phyloP scores from a whole-genome alignment of 805 yeast species.

The Kurtzmaniella cleridarum region DNA sequence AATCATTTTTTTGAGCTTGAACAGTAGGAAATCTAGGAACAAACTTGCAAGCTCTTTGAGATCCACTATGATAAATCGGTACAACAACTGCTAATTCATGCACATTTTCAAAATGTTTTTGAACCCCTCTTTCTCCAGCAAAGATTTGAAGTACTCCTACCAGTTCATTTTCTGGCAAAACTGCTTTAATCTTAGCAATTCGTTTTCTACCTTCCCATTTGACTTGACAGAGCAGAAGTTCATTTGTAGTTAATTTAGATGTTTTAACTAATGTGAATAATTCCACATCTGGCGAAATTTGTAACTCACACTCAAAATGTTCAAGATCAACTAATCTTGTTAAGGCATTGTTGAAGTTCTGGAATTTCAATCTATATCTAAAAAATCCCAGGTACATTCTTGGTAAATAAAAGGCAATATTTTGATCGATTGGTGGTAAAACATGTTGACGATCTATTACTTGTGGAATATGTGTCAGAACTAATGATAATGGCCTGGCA shows the following conservation, averaged over 20 bases:
- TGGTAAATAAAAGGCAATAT: slow-evolving; percentile 76
- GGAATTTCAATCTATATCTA: slow-evolving; percentile 49
- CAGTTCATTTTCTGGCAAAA: slow-evolving; percentile 62
- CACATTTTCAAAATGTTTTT: slow-evolving; percentile 48
- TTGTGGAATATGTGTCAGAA: slow-evolving; percentile 84
- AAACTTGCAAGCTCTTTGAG: slow-evolving; percentile 56
- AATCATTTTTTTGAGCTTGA: slow-evolving; percentile 61
- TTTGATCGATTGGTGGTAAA: slow-evolving; percentile 75
- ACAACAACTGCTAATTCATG: slow-evolving; percentile 70
- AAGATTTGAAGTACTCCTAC: slow-evolving; percentile 74
- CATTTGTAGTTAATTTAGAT: slow-evolving; percentile 41
- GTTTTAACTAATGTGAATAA: slow-evolving; percentile 54
- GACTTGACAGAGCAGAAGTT: slow-evolving; percentile 69
- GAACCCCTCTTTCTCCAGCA: slow-evolving; percentile 60
- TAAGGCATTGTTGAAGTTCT: slow-evolving; percentile 70
- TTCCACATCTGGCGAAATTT: slow-evolving; percentile 68
- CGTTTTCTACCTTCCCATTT: slow-evolving; percentile 62
- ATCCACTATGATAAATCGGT: slow-evolving; percentile 71
- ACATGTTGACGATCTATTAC: slow-evolving; percentile 79
- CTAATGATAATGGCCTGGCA: slow-evolving; percentile 65
- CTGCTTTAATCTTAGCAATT: slow-evolving; percentile 72
- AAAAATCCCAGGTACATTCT: slow-evolving; percentile 81
- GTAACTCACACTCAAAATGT: slow-evolving; percentile 70
- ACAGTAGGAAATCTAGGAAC: slow-evolving; percentile 71
- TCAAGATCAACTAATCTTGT: slow-evolving; percentile 72